A percentile compares a stretch with the other conserved stretches of the same genome.
Evolutionary conservation across 768 basidiomycete genomes (phyloP).

Genomic region (Naganishia onofrii): DNA sequence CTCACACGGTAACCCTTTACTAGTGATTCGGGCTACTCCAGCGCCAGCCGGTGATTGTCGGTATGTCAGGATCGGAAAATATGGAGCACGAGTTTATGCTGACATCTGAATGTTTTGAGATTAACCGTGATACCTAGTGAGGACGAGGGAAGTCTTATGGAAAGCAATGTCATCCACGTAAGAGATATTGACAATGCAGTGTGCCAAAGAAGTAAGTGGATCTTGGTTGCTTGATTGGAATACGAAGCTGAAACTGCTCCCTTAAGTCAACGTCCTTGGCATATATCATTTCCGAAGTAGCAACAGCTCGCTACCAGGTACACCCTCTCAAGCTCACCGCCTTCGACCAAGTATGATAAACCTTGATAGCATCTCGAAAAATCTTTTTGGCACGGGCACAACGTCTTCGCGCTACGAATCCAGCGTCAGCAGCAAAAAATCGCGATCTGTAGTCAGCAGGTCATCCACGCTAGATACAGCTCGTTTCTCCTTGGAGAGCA

Average conservation of each 20-base stretch:
- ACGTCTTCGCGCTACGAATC: slow-evolving; percentile 35
- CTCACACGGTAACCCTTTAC: slow-evolving; percentile 66
- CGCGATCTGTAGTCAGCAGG: slow-evolving; percentile 68
- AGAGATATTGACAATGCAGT: slow-evolving; percentile 70
- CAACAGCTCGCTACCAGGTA: slow-evolving; percentile 69
- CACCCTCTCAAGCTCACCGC: slow-evolving; percentile 74
- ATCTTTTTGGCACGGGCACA: slow-evolving; percentile 67
- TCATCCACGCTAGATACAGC: slow-evolving; percentile 59
- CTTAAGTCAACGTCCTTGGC: slow-evolving; percentile 9
- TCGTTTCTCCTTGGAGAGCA: slow-evolving; percentile 31
- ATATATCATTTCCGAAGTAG: background rate
- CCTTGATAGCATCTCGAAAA: slow-evolving; percentile 83
- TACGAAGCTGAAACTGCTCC: background rate
- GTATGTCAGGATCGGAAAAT: slow-evolving; percentile 51
- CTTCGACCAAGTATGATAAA: slow-evolving; percentile 78
- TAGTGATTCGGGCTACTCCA: slow-evolving; percentile 77
- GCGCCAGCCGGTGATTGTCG: slow-evolving; percentile 78
- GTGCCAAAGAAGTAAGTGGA: slow-evolving; percentile 71
- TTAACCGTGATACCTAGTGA: slow-evolving; percentile 65
- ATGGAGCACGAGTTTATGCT: background rate
- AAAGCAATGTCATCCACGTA: slow-evolving; percentile 74
- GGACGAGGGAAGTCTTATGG: slow-evolving; percentile 69
- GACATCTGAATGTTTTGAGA: background rate
- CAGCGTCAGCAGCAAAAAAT: slow-evolving; percentile 61
- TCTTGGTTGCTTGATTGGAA: background rate